Percentiles rank a stretch among this genome's conserved stretches.
phyloP scores from a whole-genome alignment of 805 yeast species.

The Lipomyces lipofer region DNA sequence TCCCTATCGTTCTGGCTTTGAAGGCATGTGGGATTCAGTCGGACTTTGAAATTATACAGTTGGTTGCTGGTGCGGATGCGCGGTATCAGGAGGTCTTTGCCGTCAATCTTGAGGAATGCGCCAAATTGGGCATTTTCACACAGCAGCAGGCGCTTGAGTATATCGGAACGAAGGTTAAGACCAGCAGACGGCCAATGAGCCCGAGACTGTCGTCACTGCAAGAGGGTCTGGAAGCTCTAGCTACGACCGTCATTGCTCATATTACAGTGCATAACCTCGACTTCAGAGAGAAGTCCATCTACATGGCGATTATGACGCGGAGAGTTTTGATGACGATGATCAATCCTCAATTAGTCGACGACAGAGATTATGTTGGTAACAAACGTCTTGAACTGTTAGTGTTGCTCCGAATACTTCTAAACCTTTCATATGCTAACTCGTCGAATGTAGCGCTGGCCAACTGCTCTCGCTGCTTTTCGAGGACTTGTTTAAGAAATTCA shows the following conservation, averaged over 20 bases:
- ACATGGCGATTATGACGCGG: conserved; percentile 94
- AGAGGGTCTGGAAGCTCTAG: conserved; percentile 89
- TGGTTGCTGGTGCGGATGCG: conserved; percentile 89
- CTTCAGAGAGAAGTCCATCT: conserved; percentile 90
- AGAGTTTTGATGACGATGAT: conserved; percentile 94
- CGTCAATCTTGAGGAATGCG: conserved; percentile 90
- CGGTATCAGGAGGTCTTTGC: conserved; percentile 90
- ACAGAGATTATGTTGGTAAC: conserved; percentile 97
- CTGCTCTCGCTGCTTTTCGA: conserved; percentile 91
- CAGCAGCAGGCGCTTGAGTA: conserved; percentile 92
- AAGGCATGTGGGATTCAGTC: conserved; percentile 95
- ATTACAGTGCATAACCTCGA: conserved; percentile 80
- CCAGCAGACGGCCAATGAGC: conserved; percentile 81
- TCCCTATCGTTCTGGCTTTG: conserved; percentile 87
- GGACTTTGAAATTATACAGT: conserved; percentile 88
- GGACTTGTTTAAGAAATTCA: conserved; percentile 95
- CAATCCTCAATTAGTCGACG: conserved; percentile 94
- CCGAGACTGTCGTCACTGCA: conserved; percentile 79
- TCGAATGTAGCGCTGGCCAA: conserved; percentile 85
- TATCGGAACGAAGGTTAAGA: conserved; percentile 87
- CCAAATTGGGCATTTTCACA: conserved; percentile 78
- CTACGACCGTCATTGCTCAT: conserved; percentile 95
- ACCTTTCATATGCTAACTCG: neutral
- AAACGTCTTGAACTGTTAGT: conserved; percentile 84
- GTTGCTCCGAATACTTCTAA: neutral